Base-by-base conservation (phyloP, 179 eudicot species). In the Carnegiea gigantea region DNA sequence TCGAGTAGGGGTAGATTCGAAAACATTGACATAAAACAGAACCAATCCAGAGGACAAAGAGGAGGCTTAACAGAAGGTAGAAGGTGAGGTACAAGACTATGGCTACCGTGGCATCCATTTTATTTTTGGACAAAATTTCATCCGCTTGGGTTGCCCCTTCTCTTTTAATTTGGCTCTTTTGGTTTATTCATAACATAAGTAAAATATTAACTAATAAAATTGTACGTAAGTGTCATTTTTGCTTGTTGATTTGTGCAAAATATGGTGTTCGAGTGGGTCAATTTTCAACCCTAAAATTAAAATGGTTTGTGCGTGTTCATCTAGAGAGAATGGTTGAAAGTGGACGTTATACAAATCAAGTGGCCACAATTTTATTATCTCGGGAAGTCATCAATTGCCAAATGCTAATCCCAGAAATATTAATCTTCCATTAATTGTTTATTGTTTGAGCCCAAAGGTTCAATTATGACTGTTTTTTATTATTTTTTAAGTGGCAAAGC, bases 11-110 rank as follows among this genome's bases (percentile, higher is more conserved):
- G 40, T 17, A 18, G 23, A 53, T 10, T 62, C 79, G 64, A 51
- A 57, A 36, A 78, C 76, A 81, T 3, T 54, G 70, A 72, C 81
- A 81, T 9, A 80, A 11, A 70, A 80, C 74, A 60, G 74, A 24
- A 67, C 40, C 72, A 71, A 84, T 36, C 86, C 86, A 77, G 33
- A 84, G 65, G 28, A 78, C 3, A 43, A 72, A 78, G 36, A 84
- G 75, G 7, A 81, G 18, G 36, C 74, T 24, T 28, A 84, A 13
- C 14, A 84, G 68, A 9, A 82, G 28, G 81, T 84, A 84, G 60
- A 81, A 73, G 75, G 57, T 65, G 5, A 81, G 73, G 76, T 84
- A 84, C 59, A 80, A 71, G 24, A 26, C 40, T 9, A 77, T 17
- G 18, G 80, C 79, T 44, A 51, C 70, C 4, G 67, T 73, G 23